phyloP scores from a whole-genome alignment of 306 rosid species.

The Fragaria nilgerrensis region DNA sequence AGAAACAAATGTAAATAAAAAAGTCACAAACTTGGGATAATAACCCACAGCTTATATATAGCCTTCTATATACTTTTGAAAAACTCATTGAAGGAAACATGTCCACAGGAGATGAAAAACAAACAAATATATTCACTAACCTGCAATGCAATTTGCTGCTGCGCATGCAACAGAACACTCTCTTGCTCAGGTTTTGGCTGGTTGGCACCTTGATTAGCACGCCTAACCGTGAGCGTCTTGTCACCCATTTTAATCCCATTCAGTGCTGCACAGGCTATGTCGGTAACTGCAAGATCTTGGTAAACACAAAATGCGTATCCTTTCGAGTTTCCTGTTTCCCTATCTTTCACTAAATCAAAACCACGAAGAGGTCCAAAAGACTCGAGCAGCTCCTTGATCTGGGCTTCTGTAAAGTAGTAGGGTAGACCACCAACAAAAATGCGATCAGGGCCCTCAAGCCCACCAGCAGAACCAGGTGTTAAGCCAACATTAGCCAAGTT shows the following conservation, averaged over 20 bases:
- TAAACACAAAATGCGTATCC: conserved; percentile 99
- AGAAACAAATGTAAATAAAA: not conserved
- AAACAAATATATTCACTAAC: conserved; percentile 31
- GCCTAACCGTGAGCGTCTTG: conserved; percentile 94
- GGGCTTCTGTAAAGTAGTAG: conserved; percentile 91
- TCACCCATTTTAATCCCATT: conserved; percentile 99
- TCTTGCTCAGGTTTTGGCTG: conserved; percentile 98
- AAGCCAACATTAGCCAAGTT: conserved; percentile 88
- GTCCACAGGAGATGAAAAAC: not conserved
- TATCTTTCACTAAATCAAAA: conserved; percentile 94
- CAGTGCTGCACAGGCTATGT: conserved; percentile 98
- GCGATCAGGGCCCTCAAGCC: conserved; percentile 99
- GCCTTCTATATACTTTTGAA: not conserved
- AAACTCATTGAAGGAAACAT: too few species aligned
- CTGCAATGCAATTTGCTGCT: conserved; percentile 98
- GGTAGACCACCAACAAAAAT: conserved; percentile 99
- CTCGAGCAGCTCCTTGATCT: conserved; percentile 90
- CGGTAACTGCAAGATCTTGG: conserved; percentile 98
- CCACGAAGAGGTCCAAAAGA: conserved; percentile 97
- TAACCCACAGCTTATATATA: not conserved
- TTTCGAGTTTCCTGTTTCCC: conserved; percentile 97
- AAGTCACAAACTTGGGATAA: not conserved
- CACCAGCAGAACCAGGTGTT: conserved; percentile 99
- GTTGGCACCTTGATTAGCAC: conserved; percentile 94
- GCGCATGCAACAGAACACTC: conserved; percentile 86